Evolutionary conservation across 345 rosid species (phyloP).

Genomic region (Carallia pectinifolia): DNA sequence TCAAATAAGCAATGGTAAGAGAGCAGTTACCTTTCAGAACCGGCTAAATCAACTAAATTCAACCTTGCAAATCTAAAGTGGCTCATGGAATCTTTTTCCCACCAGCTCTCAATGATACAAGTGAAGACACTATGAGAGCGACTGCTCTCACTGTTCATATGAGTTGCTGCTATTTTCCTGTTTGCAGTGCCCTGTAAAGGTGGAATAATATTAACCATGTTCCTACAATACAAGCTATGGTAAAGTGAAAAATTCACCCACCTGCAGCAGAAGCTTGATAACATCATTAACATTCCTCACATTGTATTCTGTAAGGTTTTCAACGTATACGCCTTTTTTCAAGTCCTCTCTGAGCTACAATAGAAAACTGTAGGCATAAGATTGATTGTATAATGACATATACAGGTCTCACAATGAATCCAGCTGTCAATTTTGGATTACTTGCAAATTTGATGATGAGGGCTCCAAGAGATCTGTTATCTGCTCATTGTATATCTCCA

Average conservation of each 20-base stretch:
- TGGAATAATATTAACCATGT: slow-evolving; percentile 13
- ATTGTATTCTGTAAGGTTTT: slow-evolving; percentile 70
- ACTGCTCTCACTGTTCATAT: slow-evolving; percentile 95
- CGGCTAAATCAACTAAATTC: slow-evolving; percentile 94
- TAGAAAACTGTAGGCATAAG: slow-evolving; percentile 28
- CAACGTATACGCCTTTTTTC: slow-evolving; percentile 84
- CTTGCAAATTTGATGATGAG: slow-evolving; percentile 81
- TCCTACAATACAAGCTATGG: not conserved
- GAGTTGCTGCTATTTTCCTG: slow-evolving; percentile 84
- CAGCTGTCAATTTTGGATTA: slow-evolving; percentile 30
- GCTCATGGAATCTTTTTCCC: slow-evolving; percentile 86
- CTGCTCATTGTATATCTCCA: slow-evolving; percentile 95
- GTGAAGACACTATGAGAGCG: slow-evolving; percentile 98
- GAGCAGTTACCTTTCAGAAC: slow-evolving; percentile 81
- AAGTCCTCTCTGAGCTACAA: slow-evolving; percentile 91
- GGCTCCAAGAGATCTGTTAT: slow-evolving; percentile 91
- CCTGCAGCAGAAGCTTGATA: slow-evolving; percentile 72
- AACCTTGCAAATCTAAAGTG: slow-evolving; percentile 86
- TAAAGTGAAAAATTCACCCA: slow-evolving; percentile 22
- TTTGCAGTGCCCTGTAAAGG: slow-evolving; percentile 70
- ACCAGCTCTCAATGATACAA: slow-evolving; percentile 80
- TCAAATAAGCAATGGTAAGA: slow-evolving; percentile 7
- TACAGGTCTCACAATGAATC: slow-evolving; percentile 8
- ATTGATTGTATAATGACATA: slow-evolving; percentile 15
- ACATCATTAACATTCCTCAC: slow-evolving; percentile 74